A percentile compares a stretch with the other conserved stretches of the same genome.
Evolutionary conservation across 768 basidiomycete species (phyloP).

Genomic region (Sarcodon aspratus): DNA sequence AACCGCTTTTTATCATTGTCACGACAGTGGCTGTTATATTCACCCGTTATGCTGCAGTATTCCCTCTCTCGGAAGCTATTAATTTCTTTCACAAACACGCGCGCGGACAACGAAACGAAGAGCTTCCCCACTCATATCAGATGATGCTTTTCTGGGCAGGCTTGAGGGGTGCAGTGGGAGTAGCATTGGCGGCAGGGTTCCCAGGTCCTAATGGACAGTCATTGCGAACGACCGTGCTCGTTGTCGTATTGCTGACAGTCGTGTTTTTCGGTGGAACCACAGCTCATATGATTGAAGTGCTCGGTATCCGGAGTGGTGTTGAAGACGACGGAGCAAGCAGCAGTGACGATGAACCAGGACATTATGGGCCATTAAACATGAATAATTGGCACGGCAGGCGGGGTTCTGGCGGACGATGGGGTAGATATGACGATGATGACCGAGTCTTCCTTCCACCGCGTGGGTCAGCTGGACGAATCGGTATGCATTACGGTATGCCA

Average conservation of each 20-base stretch:
- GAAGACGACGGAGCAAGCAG: conserved; percentile 76
- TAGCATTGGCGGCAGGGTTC: conserved; percentile 94
- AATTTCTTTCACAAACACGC: conserved; percentile 84
- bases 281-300: conserved; percentile 88
- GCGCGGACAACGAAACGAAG: conserved; percentile 78
- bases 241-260: conserved; percentile 92
- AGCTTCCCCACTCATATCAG: conserved; percentile 94
- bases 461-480: conserved; percentile 26
- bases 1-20: conserved; percentile 90
- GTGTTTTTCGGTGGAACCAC: conserved; percentile 97
- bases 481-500: conserved; percentile 39
- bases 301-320: conserved; percentile 93
- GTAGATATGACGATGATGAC: conserved; percentile 21
- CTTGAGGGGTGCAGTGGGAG: conserved; percentile 91
- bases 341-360: conserved; percentile 39
- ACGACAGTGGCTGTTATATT: conserved; percentile 88
- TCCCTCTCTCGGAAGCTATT: conserved; percentile 90
- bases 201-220: conserved; percentile 88
- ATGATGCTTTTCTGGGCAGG: conserved; percentile 99
- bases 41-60: conserved; percentile 91
- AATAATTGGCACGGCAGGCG: conserved; percentile 18
- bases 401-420: conserved; percentile 23
- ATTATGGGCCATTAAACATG: conserved; percentile 18
- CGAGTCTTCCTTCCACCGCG: conserved; percentile 11
- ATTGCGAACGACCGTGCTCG: conserved; percentile 85